Evolutionary conservation across 2,329 filamentous ascomycete species (phyloP), one percentile per base, ranked within the genome.

Genomic region (Bimuria novae-zelandiae): DNA sequence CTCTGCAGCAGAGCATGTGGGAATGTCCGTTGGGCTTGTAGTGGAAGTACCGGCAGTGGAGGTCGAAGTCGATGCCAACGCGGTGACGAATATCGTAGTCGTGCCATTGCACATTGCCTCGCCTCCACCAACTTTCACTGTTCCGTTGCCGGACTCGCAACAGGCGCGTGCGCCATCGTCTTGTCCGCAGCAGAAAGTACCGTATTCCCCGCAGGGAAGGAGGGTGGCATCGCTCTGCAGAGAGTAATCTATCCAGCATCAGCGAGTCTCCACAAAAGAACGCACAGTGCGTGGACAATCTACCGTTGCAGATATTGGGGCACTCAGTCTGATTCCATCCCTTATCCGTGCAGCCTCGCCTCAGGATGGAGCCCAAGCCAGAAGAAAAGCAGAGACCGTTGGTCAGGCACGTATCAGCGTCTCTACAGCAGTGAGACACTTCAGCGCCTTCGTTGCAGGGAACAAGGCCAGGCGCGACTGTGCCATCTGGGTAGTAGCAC

Each of bases 111-210:
- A 40, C 21, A 40, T 22, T n/a, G 36, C 17, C 16, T 40, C 36
- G 3, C 36, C 36, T 40, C 6, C 36, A 14, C 19, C 36, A 23
- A 40, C 16, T 25, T 22, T 7, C 4, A 40, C 11, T 12, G 36
- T 40, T 17, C 36, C 36, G 23, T 47, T 52, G 2, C 49, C 49
- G 23, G 17, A 32, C 17, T 46, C 42, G 42, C 49, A 52, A 21
- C 49, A 52, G 6, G 16, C 32, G 22, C 49, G 49, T 23, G 49
- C 32, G 8, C 23, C 25, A n/a, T 35, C 36, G 25, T 52, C 33
- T 12, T 52, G 33, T 25, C 49, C 49, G 29, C 49, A 52, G 27
- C 49, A 52, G 19, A 52, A 52, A 14, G 12, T 52, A 19, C 45
- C 39, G 35, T 52, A 47, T 6, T 17, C 17, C 8, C 49, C 49